Base-by-base conservation (phyloP, 768 basidiomycete species). In the Tricholoma furcatifolium region DNA sequence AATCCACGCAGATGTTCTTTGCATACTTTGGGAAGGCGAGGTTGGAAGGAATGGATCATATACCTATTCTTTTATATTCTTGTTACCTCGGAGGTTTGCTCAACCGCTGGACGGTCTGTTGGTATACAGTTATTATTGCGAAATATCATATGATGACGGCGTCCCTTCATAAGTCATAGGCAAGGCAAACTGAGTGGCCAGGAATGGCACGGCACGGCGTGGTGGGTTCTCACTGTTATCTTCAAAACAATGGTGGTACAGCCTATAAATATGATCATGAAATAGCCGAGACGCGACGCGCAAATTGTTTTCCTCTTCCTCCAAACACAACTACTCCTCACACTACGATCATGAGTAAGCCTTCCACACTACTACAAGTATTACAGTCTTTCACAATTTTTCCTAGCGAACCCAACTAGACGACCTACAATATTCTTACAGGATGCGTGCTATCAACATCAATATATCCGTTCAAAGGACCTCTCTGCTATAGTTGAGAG, bases 401-500 rank as follows among this genome's bases (percentile, higher is more conserved):
- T 5, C 32, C 8, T 17, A 50, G 42, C 15, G 6, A 21, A 35
- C 9, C 14, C 14, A 35, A 53, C 30, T 15, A 53, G 15, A 47
- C 49, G 44, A 42, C 56, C 47, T n/a, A 68, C 67, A 2, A 66
- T 81, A 36, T 80, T 79, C 58, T 64, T 91, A 11, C 91, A 93
- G 68, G 84, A 88, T 52, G 79, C 82, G 14, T 91, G 91, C 64
- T 75, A 84, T 15, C 73, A 82, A 53, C 91, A 93, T 63, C 78
- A 73, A 43, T 96, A 84, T 62, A 91, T 94, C 49, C 85, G 94
- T 14, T 83, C 85, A 14, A 77, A 80, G 45, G 87, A 92, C 60
- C 74, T 75, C 0, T 91, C 89, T 1, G 74, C 76, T 41, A 85
- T 97, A 48, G 83, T 95, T n/a, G 96, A 98, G 65, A 79, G 92